Evolutionary conservation across 2,329 filamentous ascomycete species (phyloP).

Genomic region (Xenosphaeropsis pyriputrescens): DNA sequence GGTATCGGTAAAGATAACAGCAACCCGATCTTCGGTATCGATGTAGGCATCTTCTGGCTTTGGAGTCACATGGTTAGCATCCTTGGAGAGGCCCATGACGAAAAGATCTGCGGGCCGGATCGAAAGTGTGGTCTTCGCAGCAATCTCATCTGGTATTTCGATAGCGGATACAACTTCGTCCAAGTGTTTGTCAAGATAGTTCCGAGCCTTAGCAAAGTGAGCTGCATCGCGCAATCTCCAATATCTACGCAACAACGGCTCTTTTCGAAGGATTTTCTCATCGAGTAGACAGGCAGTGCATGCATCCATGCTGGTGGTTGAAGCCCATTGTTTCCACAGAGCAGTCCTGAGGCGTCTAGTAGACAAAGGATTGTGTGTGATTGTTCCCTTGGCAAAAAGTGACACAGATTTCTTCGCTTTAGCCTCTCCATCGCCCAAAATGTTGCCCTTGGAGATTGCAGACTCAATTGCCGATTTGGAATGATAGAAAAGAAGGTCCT

Average conservation of each 20-base stretch:
- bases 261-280: slow-evolving; percentile 29
- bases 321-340: slow-evolving; percentile 34
- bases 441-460: neutral
- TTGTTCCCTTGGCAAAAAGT: slow-evolving; percentile 4
- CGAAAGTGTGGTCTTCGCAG: slow-evolving; percentile 21
- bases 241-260: slow-evolving; percentile 27
- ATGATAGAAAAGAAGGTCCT: slow-evolving; percentile 22
- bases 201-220: slow-evolving; percentile 24
- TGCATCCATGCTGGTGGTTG: slow-evolving; percentile 27
- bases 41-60: slow-evolving; percentile 25
- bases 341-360: slow-evolving; percentile 31
- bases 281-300: slow-evolving; percentile 34
- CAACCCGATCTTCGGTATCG: slow-evolving; percentile 30
- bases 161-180: slow-evolving; percentile 22
- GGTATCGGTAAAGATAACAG: slow-evolving; percentile 33
- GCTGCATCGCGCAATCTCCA: slow-evolving; percentile 28
- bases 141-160: slow-evolving; percentile 23
- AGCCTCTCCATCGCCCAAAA: neutral
- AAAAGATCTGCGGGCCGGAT: slow-evolving; percentile 25
- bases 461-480: slow-evolving; percentile 4
- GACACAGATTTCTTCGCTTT: neutral
- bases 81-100: slow-evolving; percentile 25
- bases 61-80: slow-evolving; percentile 24
- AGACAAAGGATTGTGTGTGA: slow-evolving; percentile 20
- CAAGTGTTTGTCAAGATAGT: slow-evolving; percentile 23